Evolutionary conservation across 1,284 basidiomycete species (phyloP).

Genomic region (Rhodotorula mucilaginosa): DNA sequence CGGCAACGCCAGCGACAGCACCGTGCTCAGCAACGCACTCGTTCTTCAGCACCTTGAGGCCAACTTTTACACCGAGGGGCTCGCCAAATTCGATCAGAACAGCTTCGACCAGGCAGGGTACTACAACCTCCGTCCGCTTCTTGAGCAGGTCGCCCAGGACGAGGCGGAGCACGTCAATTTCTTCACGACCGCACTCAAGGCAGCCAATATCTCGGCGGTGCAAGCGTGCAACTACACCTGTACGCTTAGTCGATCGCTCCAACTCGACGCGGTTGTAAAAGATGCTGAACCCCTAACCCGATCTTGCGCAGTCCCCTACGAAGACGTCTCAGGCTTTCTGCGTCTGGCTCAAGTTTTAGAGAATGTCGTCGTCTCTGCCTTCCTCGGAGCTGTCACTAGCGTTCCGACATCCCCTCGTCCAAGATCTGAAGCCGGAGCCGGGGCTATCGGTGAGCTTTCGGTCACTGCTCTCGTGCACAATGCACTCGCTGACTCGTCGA

Average conservation of each 20-base stretch:
- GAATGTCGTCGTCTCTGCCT: slow-evolving; percentile 58
- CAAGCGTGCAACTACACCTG: slow-evolving; percentile 57
- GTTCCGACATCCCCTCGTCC: neutral
- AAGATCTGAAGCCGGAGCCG: no score
- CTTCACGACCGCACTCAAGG: slow-evolving; percentile 55
- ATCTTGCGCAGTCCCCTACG: slow-evolving; percentile 52
- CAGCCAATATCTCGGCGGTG: slow-evolving; percentile 50
- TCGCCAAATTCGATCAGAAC: slow-evolving; percentile 54
- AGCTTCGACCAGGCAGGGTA: slow-evolving; percentile 60
- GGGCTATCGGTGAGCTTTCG: no score
- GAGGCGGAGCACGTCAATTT: slow-evolving; percentile 59
- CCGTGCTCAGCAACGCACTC: slow-evolving; percentile 52
- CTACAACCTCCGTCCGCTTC: slow-evolving; percentile 50
- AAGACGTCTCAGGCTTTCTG: slow-evolving; percentile 58
- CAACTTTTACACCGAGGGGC: slow-evolving; percentile 58
- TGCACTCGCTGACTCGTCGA: neutral
- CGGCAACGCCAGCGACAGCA: slow-evolving; percentile 14
- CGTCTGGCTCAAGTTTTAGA: slow-evolving; percentile 59
- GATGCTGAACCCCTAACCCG: neutral
- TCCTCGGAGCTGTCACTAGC: slow-evolving; percentile 49
- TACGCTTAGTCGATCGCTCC: neutral
- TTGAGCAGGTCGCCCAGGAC: slow-evolving; percentile 59
- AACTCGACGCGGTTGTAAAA: no score
- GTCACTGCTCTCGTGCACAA: no score
- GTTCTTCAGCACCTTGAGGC: slow-evolving; percentile 68